Evolutionary conservation across 1,284 basidiomycete genomes (phyloP), one percentile per base, ranked within the genome.

Genomic region (Cryptococcus amylolentus): DNA sequence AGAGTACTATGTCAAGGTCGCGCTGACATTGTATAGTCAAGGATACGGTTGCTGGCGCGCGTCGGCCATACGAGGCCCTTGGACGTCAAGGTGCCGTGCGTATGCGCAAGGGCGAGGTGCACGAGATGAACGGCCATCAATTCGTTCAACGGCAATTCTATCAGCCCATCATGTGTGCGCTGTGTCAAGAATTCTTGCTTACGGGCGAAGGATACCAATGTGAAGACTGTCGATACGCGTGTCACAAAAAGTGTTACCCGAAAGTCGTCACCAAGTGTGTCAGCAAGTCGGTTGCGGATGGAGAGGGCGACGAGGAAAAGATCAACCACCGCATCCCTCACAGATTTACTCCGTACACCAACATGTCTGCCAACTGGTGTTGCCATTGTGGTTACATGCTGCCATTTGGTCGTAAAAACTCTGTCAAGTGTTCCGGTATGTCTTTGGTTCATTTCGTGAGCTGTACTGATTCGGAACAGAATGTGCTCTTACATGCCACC

Each of bases 181-280:
- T 97, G 75, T 99, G 96, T 80, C 88, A 87, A 78, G 95, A 98
- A 70, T 96, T 98, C 80, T 82, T 98, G 64, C 88, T 98, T 75
- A 98, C 98, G 62, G 96, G 93, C 3, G 84, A 91, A 57, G 96
- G 96, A 8, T 98, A 95, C 78, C 95, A 98, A 79, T 99, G 96
- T 81, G 95, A 98, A 73, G 96, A 99, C 76, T 99, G 96, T 77
- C 87, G 92, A 62, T 99, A 98, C 76, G 92, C 91, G 5, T 98
- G 96, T 78, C 96, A 99, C 83, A 96, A 94, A 81, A 97, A 96
- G 76, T 99, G 96, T 77, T 91, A 94, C 75, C 91, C 95, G 70
- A 98, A 98, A 78, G 95, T 98, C 18, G 93, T 98, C 66, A 99
- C 95, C 5, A 98, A 98, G 78, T 99, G 96, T 82, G 97, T 98